Percentiles rank a stretch among this genome's conserved stretches.
These are phyloP conservation scores for Trifolium subterraneum DNA, from an alignment of 306 rosid species.

Conservation along the genomic window DNA sequence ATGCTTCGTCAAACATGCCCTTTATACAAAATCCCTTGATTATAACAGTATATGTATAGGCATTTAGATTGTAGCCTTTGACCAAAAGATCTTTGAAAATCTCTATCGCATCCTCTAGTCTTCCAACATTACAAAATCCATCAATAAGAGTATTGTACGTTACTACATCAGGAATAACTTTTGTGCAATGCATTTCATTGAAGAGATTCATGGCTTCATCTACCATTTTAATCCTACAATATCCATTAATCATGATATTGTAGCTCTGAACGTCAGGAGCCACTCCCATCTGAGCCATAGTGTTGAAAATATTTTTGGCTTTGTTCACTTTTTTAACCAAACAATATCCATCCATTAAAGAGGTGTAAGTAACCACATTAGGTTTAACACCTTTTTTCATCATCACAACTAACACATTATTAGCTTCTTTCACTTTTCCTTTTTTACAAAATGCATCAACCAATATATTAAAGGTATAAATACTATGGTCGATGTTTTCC, in stretches of 20 bases:
- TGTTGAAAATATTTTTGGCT: background rate
- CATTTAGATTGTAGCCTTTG: background rate
- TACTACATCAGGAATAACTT: no score
- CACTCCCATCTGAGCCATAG: background rate
- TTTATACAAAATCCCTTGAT: no score
- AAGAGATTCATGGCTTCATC: no score
- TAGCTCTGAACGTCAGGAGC: background rate
- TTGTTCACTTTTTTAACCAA: background rate
- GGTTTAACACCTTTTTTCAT: background rate
- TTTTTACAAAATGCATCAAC: slow-evolving; percentile 8
- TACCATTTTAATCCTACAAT: background rate
- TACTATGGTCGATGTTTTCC: background rate
- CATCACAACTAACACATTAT: background rate
- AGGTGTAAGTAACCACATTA: background rate
- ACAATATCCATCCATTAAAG: background rate
- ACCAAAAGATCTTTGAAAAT: background rate
- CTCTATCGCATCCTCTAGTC: background rate
- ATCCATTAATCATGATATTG: background rate
- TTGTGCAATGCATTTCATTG: no score
- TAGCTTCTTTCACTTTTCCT: background rate
- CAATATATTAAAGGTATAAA: background rate
- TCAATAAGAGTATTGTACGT: no score
- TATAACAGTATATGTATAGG: no score
- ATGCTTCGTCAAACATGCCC: no score
- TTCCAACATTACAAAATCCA: background rate